Evolutionary conservation across 2,329 filamentous ascomycete genomes (phyloP).

Genomic region (Fragosphaeria purpurea): DNA sequence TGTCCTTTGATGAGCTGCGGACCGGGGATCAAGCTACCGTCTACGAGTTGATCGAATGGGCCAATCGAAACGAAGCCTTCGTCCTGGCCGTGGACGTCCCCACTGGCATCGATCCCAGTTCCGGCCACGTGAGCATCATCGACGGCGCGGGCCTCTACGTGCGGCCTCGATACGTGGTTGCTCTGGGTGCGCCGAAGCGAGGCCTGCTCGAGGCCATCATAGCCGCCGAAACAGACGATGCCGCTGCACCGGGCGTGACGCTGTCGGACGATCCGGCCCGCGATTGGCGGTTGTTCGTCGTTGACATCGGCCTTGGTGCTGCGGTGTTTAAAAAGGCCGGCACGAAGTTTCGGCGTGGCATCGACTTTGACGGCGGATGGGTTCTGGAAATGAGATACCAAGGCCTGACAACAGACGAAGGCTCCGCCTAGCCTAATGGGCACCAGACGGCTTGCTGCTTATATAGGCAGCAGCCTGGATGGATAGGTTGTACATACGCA

Average conservation of each 20-base stretch:
- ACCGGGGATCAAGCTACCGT: constrained; percentile 73
- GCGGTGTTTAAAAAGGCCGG: constrained; percentile 79
- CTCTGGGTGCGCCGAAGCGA: constrained; percentile 76
- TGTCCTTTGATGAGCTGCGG: constrained; percentile 79
- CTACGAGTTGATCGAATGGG: constrained; percentile 87
- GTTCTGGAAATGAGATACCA: constrained; percentile 55
- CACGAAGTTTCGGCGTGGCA: constrained; percentile 68
- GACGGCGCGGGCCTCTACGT: constrained; percentile 75
- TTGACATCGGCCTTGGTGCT: constrained; percentile 76
- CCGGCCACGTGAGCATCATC: constrained; percentile 53
- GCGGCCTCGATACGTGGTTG: constrained; percentile 71
- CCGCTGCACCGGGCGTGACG: constrained; percentile 21
- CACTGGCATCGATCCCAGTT: constrained; percentile 73
- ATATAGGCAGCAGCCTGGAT: no score
- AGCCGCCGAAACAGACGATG: constrained; percentile 39
- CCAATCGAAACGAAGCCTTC: constrained; percentile 74
- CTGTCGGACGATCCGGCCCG: constrained; percentile 32
- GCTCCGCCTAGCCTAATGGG: no score
- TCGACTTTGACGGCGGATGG: constrained; percentile 85
- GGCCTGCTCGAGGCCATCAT: constrained; percentile 71
- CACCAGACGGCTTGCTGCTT: no score
- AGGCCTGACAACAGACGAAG: constrained; percentile 2
- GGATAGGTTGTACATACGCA: no score
- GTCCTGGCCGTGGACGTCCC: constrained; percentile 86
- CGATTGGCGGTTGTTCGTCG: constrained; percentile 72